Evolutionary conservation across 2,329 filamentous ascomycete species (phyloP), one percentile per base, ranked within the genome.

Genomic region (Ceratocystis alfenasii): DNA sequence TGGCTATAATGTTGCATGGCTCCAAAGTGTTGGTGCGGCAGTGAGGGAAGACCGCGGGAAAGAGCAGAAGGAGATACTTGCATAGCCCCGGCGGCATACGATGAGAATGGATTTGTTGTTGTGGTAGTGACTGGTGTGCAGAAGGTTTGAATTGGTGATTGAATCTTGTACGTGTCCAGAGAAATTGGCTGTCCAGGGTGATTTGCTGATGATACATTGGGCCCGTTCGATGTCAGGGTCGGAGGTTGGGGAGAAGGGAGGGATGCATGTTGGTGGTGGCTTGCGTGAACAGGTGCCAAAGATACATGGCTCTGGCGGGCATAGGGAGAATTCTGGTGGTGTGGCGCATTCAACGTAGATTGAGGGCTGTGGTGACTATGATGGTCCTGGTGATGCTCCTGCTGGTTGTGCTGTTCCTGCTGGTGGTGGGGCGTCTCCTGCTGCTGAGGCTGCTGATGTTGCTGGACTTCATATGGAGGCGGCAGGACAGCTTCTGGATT

Each of bases 381-480:
- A 3, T 6, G n/a, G 33, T 61, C 46, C 46, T 50, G 46, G n/a
- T 50, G 46, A 15, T 63, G 62, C 7, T 50, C 46, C 15, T 25
- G 46, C 28, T 46, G 15, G 30, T 44, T 25, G 36, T 61, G 66
- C 41, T 28, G 10, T 3, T 33, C 12, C 12, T 10, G 8, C 28
- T 33, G 25, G 55, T n/a, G 25, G 33, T 36, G 33, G 33, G 33
- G 30, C 30, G 30, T 12, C 33, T 36, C 33, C 41, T 28, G 46
- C 2, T 50, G 46, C 46, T 50, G 46, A 8, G 15, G 15, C 46
- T 50, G 46, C 2, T 25, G 20, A 10, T 45, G 60, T n/a, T 85
- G 82, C 68, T 87, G 80, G 69, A 85, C 84, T 68, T 84, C 78
- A 69, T 88, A 86, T 5, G 86, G 81, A 68, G 87, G 84, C 65